phyloP scores from a whole-genome alignment of 129 eudicot species.

The Lactuca saligna region DNA sequence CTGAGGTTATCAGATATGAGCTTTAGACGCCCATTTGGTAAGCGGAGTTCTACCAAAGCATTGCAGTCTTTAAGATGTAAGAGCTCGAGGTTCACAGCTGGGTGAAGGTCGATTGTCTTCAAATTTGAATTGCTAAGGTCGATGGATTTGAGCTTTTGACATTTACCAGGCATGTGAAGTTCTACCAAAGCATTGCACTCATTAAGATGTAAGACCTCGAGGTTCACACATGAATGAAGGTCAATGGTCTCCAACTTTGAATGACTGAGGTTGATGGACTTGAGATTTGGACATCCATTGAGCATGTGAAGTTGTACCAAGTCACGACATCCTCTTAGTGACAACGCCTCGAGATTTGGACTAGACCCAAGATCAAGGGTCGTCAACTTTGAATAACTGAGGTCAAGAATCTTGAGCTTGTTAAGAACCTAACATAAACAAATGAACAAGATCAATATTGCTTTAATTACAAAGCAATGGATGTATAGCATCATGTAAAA shows the following conservation, averaged over 20 bases:
- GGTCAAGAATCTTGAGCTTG: not conserved
- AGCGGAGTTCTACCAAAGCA: too few relatives aligned
- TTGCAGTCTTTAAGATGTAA: too few relatives aligned
- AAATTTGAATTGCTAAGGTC: too few relatives aligned
- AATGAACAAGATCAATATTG: not conserved
- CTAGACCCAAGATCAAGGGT: not conserved
- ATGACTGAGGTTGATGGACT: not conserved
- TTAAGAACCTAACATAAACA: not conserved
- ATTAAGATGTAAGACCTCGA: not conserved
- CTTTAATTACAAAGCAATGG: too few relatives aligned
- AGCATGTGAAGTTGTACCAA: not conserved
- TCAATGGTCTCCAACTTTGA: not conserved
- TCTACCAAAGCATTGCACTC: not conserved
- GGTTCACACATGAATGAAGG: not conserved
- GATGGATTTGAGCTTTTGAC: too few relatives aligned
- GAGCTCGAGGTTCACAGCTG: too few relatives aligned
- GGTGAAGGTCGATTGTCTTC: too few relatives aligned
- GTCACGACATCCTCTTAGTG: not conserved
- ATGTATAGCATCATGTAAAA: too few relatives aligned
- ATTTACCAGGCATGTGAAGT: not conserved
- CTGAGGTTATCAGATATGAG: too few relatives aligned
- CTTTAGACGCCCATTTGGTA: too few relatives aligned
- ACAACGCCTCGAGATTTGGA: not conserved
- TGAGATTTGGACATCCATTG: not conserved
- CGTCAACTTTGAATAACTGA: not conserved